A percentile compares a stretch with the other conserved stretches of the same genome.
These are phyloP conservation scores for Xylariaceae sp. DNA, from an alignment of 2,329 filamentous ascomycete species.

Conservation along the genomic window DNA sequence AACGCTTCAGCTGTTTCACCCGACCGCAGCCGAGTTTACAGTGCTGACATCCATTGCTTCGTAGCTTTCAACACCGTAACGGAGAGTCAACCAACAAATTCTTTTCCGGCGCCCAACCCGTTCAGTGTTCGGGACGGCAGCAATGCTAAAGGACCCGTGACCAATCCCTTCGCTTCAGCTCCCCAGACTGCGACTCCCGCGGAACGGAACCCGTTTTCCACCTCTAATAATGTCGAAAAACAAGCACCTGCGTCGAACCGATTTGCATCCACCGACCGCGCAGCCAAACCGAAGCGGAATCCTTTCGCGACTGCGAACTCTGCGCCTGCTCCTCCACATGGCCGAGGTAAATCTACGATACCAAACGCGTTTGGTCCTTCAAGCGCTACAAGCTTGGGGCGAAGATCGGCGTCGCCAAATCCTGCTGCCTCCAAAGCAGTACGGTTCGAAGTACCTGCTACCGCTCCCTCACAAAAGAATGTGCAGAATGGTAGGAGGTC, in stretches of 20 bases:
- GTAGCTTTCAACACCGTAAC: conserved; percentile 22
- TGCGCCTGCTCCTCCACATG: neutral
- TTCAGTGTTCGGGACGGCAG: no score
- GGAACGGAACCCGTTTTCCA: conserved; percentile 1
- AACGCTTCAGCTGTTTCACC: no score
- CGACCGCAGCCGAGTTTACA: conserved; percentile 2
- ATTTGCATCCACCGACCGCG: no score
- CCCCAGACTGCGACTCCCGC: neutral
- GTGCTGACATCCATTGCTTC: conserved; percentile 17
- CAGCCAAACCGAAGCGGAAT: no score
- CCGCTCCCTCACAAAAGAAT: no score
- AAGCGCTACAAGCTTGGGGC: no score
- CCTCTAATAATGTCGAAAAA: conserved; percentile 5
- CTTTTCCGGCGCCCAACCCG: conserved; percentile 22
- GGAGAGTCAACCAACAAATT: conserved; percentile 16
- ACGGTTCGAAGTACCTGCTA: no score
- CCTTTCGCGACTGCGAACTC: neutral
- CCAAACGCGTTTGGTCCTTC: neutral
- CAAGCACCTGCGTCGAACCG: conserved; percentile 3
- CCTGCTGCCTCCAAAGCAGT: no score
- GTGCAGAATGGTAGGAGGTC: conserved; percentile 14
- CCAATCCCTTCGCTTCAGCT: no score
- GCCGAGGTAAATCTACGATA: no score
- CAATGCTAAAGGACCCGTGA: no score
- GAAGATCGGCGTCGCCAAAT: no score